phyloP scores from a whole-genome alignment of 2,329 filamentous ascomycete species.

The Talaromyces marneffei region DNA sequence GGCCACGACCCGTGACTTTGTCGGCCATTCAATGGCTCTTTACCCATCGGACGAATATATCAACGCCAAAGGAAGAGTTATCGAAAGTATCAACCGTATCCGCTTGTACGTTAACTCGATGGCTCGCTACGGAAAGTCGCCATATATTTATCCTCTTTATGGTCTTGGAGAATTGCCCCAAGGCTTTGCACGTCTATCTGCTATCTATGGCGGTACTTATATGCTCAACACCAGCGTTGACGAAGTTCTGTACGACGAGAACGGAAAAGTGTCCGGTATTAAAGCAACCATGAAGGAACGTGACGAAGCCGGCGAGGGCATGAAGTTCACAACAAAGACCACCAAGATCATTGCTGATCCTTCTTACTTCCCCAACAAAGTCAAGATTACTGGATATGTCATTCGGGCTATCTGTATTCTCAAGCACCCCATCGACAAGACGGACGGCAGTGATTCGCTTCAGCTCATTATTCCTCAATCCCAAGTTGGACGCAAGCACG shows the following conservation, averaged over 20 bases:
- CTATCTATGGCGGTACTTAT: constrained; percentile 98
- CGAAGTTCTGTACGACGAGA: constrained; percentile 73
- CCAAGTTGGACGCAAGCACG: constrained; percentile 93
- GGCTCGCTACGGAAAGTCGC: constrained; percentile 94
- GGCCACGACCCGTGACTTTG: constrained; percentile 82
- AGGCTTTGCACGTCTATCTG: constrained; percentile 92
- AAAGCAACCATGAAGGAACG: constrained; percentile 93
- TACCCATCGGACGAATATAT: constrained; percentile 89
- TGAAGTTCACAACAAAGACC: constrained; percentile 94
- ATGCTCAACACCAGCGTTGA: constrained; percentile 97
- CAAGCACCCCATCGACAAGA: constrained; percentile 88
- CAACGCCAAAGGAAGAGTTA: constrained; percentile 62
- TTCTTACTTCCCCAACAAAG: constrained; percentile 90
- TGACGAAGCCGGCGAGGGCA: constrained; percentile 64
- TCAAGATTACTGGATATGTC: constrained; percentile 79
- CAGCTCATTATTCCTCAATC: constrained; percentile 98
- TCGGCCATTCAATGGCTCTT: constrained; percentile 96
- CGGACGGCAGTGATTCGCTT: constrained; percentile 78
- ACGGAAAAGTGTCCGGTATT: constrained; percentile 83
- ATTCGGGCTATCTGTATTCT: constrained; percentile 96
- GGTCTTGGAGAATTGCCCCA: constrained; percentile 95
- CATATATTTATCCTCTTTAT: constrained; percentile 98
- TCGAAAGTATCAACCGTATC: constrained; percentile 85
- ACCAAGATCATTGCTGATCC: constrained; percentile 95
- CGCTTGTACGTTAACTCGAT: constrained; percentile 96